These are phyloP conservation scores for Aspergillus indologenus DNA, from an alignment of 495 filamentous ascomycete species.

Conservation along the genomic window DNA sequence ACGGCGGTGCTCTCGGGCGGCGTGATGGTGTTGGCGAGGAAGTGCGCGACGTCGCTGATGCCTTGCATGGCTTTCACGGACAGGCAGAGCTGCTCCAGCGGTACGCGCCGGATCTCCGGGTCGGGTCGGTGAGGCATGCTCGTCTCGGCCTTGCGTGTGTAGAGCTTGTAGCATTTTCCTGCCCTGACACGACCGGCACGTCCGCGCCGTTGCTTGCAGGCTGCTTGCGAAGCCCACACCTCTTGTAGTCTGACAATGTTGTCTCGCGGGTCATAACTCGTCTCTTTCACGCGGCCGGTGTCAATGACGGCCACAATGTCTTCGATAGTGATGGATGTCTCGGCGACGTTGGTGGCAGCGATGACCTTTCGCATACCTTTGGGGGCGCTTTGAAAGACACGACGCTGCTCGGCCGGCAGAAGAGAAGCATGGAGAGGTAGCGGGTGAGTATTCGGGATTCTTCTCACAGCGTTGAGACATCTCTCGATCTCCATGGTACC, in stretches of 20 bases:
- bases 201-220: slow-evolving; percentile 94
- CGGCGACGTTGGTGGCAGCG: slow-evolving; percentile 92
- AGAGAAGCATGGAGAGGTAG: slow-evolving; percentile 92
- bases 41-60: slow-evolving; percentile 70
- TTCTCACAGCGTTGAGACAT: slow-evolving; percentile 66
- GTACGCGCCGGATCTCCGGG: slow-evolving; percentile 89
- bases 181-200: slow-evolving; percentile 89
- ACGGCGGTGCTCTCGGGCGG: slow-evolving; percentile 83
- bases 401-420: slow-evolving; percentile 77
- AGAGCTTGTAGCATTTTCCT: slow-evolving; percentile 93
- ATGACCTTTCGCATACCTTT: slow-evolving; percentile 84
- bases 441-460: slow-evolving; percentile 68
- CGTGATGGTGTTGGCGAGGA: slow-evolving; percentile 82
- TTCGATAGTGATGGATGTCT: slow-evolving; percentile 97
- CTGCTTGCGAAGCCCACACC: slow-evolving; percentile 91
- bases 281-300: slow-evolving; percentile 92
- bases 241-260: slow-evolving; percentile 94
- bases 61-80: slow-evolving; percentile 91
- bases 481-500: slow-evolving; percentile 82
- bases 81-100: slow-evolving; percentile 89
- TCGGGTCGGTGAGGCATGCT: slow-evolving; percentile 90
- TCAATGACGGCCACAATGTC: slow-evolving; percentile 97
- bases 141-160: slow-evolving; percentile 75
- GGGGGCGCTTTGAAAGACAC: slow-evolving; percentile 77
- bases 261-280: slow-evolving; percentile 84